Evolutionary conservation across 2,329 filamentous ascomycete genomes (phyloP), one percentile per base, ranked within the genome.

Genomic region (Erysiphe pulchra): DNA sequence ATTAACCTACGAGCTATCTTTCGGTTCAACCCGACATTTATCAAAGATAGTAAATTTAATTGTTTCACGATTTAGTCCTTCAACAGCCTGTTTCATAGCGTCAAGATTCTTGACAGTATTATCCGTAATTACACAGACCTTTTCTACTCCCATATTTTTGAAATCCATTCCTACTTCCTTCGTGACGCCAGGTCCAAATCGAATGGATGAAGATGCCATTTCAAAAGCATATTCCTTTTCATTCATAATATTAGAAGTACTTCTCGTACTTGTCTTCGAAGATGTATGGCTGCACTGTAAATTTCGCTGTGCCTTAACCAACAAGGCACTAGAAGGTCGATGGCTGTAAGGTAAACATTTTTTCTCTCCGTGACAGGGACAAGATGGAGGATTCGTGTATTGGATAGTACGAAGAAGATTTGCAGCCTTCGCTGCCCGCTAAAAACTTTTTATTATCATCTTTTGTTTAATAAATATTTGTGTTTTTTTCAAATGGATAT

Each of bases 131-230:
- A 98, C 82, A 59, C 83, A 82, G 47, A 98, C 87, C 40, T 76
- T 77, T 65, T 83, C 80, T 7, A 80, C 77, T 13, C 81, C 80
- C 68, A 98, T 70, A 59, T 98, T 95, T 63, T 76, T 79, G 53
- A 95, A 77, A 62, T 98, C 90, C 90, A 95, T 95, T 51, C 90
- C 90, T 17, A 98, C 85, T 62, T 98, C 90, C 61, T 84, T 83
- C 20, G 90, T 98, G 47, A 80, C 81, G 6, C 90, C 90, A 0
- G 84, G 83, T 0, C 90, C 90, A 55, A 95, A 98, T 12, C 90
- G 76, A 56, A 98, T 94, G 28, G 80, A 83, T 1, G 83, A 92
- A 1, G 90, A 85, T 0, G 90, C 90, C 87, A 98, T 92, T 61
- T 98, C 90, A 59, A 98, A 98, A 13, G 90, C 90, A 64, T 98